Base-by-base conservation (phyloP, 1,284 basidiomycete genomes). In the Mycena sp. region DNA sequence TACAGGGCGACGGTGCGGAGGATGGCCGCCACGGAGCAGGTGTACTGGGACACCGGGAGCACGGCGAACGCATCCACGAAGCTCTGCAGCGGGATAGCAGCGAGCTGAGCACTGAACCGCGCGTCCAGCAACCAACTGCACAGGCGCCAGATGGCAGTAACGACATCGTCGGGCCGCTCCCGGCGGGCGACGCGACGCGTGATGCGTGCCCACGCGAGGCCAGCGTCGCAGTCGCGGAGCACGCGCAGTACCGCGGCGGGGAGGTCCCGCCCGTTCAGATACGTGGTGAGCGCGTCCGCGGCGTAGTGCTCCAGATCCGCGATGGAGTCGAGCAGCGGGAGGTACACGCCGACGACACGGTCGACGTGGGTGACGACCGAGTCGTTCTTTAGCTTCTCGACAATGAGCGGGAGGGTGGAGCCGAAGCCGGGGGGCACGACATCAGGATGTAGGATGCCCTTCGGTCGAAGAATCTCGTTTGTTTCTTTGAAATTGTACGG, bases 131-230 rank as follows among this genome's bases (percentile, higher is more conserved):
- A 51, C 11, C 55, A 23, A n/a, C 45, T 46, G 21, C 46, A 62
- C 9, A 62, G 53, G 6, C 53, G 45, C 53, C 60, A 62, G 16
- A 56, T 3, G 2, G 60, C 53, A 3, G 46, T 56, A 21, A 62
- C 26, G 38, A 62, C 60, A 14, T 55, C 53, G 40, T 62, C 53
- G 6, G 52, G 60, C 17, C 38, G 51, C 29, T 61, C 59, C 10
- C 37, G 52, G 23, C 53, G 45, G 17, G 19, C 7, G 10, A 62
- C 37, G 4, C 60, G 60, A 17, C 46, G 29, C 16, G 28, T 49
- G 28, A 61, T 38, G 19, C 59, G 45, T 3, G 45, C 12, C 52
- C 45, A 56, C 23, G 51, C 46, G 26, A 26, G 11, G 7, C 29
- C 30, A 23, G 56, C 29, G 25, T 62, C 23, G 10, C 45, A 62